These are phyloP conservation scores for Aspergillus brasiliensis DNA, from an alignment of 2,329 filamentous ascomycete genomes.

Conservation along the genomic window DNA sequence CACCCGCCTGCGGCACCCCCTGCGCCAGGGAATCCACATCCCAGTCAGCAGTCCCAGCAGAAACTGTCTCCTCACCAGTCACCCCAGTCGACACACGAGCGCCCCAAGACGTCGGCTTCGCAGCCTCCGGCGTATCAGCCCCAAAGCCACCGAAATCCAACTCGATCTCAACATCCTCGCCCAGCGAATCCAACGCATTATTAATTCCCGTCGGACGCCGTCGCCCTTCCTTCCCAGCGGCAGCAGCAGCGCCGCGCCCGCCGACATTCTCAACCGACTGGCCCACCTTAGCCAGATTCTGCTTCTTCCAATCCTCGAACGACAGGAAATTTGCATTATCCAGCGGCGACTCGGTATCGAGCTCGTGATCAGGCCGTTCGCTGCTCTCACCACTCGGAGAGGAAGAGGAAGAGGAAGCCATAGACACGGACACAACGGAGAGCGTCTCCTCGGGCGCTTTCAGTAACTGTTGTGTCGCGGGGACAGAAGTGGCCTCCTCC, in stretches of 20 bases:
- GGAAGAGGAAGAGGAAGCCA: constrained; percentile 3
- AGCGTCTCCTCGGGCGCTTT: neutral
- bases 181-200: constrained; percentile 74
- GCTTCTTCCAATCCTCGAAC: constrained; percentile 97
- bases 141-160: constrained; percentile 69
- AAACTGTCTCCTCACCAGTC: constrained; percentile 21
- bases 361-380: constrained; percentile 42
- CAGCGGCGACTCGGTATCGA: constrained; percentile 65
- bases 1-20: constrained; percentile 52
- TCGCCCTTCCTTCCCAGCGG: constrained; percentile 48
- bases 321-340: constrained; percentile 86
- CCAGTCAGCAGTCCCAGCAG: no score
- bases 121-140: constrained; percentile 42
- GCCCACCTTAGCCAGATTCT: constrained; percentile 82
- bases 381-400: no score
- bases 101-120: constrained; percentile 35
- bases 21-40: constrained; percentile 40
- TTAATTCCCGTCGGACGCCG: constrained; percentile 58
- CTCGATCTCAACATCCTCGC: constrained; percentile 86
- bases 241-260: constrained; percentile 49
- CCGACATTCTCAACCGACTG: constrained; percentile 72
- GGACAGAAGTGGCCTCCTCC: constrained; percentile 3
- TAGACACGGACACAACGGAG: constrained; percentile 4
- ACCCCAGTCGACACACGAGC: constrained; percentile 21
- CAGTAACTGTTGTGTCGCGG: neutral